Evolutionary conservation across 1,284 basidiomycete genomes (phyloP), one percentile per base, ranked within the genome.

Genomic region (Gomphus bonarii): DNA sequence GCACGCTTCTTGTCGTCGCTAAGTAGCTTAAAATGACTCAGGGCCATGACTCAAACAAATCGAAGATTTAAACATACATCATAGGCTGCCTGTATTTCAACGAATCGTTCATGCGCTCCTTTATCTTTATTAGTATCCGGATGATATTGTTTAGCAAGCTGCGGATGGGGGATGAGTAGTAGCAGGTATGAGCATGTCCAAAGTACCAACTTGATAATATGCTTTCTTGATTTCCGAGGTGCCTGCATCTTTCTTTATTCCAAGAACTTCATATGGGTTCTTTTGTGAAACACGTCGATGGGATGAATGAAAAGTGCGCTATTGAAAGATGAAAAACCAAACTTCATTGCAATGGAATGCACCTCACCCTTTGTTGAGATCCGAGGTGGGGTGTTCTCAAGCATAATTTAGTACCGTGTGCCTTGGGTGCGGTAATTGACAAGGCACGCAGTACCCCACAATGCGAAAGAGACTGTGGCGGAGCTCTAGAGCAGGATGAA

Each of bases 131-230:
- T 97, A 20, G 94, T 94, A 67, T 99, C 97, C 0, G 97, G 97
- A 72, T 99, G 97, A 68, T 86, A 97, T 76, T 98, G 97, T 61
- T 97, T 90, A 31, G 97, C 97, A 62, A 99, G 86, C 91, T 97
- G 65, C 36, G 49, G 44, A 57, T 57, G 40, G 61, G 57, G 33
- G 28, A 33, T 51, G 55, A 47, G 54, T 54, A 28, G 28, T 22
- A 55, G 30, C 36, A 31, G 12, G 11, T n/a, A 28, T 43, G 14
- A 20, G 52, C 52, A 44, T 30, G 52, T 14, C 18, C 36, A 57
- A 31, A 28, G 8, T 42, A 69, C 85, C 66, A 68, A 95, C 95
- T 65, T 85, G 79, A 70, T 98, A 99, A 72, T 99, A 99, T 1
- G 82, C 81, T 71, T 97, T 95, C 80, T 99, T 99, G 67, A 99